These are phyloP conservation scores for Kazachstania psychrophila DNA, from an alignment of 805 yeast genomes.

Conservation along the genomic window DNA sequence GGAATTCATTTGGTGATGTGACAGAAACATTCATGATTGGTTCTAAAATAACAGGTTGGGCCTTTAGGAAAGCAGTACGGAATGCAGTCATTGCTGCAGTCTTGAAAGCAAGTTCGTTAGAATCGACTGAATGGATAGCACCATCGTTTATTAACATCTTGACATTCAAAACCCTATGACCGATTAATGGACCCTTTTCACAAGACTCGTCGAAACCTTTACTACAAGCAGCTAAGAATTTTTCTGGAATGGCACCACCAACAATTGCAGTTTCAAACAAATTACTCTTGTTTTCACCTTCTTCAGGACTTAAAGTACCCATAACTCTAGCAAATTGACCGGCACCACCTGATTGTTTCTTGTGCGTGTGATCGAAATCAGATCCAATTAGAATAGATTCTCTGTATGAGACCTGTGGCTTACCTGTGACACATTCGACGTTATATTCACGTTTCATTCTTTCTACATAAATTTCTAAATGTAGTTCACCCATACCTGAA, in stretches of 20 bases:
- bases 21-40: constrained; percentile 93
- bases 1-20: constrained; percentile 94
- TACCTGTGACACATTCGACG: constrained; percentile 90
- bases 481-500: constrained; percentile 97
- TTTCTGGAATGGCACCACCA: constrained; percentile 96
- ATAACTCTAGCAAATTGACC: constrained; percentile 98
- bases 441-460: constrained; percentile 96
- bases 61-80: constrained; percentile 76
- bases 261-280: constrained; percentile 78
- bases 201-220: constrained; percentile 92
- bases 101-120: constrained; percentile 90
- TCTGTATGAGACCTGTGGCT: constrained; percentile 96
- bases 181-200: constrained; percentile 94
- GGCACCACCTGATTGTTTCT: constrained; percentile 98
- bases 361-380: constrained; percentile 86
- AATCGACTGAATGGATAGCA: constrained; percentile 93
- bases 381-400: constrained; percentile 74
- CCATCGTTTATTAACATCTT: constrained; percentile 94
- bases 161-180: constrained; percentile 88
- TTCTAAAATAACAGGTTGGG: constrained; percentile 84
- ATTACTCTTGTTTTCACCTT: constrained; percentile 40
- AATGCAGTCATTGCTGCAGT: constrained; percentile 89
- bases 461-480: constrained; percentile 94
- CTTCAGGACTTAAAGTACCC: constrained; percentile 63
- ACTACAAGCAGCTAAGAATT: constrained; percentile 85